A percentile compares a stretch with the other conserved stretches of the same genome.
Evolutionary conservation across 768 basidiomycete genomes (phyloP).

Genomic region (Suillus ampliporus): DNA sequence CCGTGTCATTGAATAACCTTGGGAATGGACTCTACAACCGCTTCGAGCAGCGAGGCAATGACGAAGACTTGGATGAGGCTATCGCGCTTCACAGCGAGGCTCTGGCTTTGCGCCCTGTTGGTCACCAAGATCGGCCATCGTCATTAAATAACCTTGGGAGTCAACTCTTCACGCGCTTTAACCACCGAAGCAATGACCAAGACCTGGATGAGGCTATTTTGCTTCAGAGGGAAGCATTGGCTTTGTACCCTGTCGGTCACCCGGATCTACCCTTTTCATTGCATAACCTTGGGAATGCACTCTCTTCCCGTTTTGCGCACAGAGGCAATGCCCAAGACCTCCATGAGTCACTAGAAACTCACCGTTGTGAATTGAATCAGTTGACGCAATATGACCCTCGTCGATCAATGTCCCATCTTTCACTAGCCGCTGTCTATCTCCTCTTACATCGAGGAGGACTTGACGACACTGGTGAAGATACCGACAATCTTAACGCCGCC

Average conservation of each 20-base stretch:
- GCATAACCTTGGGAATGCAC: slow-evolving; percentile 10
- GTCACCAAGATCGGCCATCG: slow-evolving; percentile 4
- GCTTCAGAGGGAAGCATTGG: slow-evolving; percentile 15
- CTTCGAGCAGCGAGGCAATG: slow-evolving; percentile 14
- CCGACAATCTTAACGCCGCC: background rate
- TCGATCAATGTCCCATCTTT: background rate
- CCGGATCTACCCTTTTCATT: slow-evolving; percentile 13
- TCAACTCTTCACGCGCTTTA: slow-evolving; percentile 17
- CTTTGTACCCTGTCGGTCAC: slow-evolving; percentile 19
- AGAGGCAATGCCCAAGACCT: background rate
- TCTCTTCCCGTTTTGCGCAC: background rate
- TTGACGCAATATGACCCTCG: background rate
- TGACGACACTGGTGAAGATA: background rate
- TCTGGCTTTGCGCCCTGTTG: background rate
- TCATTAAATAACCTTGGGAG: slow-evolving; percentile 22
- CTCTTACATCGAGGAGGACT: background rate
- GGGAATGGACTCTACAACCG: slow-evolving; percentile 16
- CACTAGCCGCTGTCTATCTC: background rate
- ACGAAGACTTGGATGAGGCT: slow-evolving; percentile 22
- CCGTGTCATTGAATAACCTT: slow-evolving; percentile 16
- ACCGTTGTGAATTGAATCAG: background rate
- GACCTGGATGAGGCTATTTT: slow-evolving; percentile 21
- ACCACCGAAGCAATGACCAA: slow-evolving; percentile 10
- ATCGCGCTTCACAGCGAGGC: slow-evolving; percentile 13
- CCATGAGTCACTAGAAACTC: background rate